Conservation (phyloP, 768 basidiomycete species). For the Tulasnella sp. region DNA sequence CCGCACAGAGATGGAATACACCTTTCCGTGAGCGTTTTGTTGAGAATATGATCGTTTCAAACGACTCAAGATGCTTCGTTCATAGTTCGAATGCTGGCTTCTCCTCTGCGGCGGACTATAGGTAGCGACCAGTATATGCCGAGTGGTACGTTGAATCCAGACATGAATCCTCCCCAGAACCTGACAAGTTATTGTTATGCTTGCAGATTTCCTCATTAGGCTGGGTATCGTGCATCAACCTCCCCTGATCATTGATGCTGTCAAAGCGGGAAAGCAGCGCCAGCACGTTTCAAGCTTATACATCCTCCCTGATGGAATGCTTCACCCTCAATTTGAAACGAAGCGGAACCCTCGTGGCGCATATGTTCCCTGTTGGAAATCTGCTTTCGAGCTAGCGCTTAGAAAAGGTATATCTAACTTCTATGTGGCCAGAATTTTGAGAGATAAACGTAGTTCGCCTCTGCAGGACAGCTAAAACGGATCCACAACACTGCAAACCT, state of each 20-base stretch:
- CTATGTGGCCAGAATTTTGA: slow-evolving; percentile 2
- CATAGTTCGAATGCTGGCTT: slow-evolving; percentile 67
- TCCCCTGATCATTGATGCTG: not conserved
- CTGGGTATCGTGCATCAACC: slow-evolving; percentile 39
- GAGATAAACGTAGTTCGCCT: not conserved
- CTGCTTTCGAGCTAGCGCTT: slow-evolving; percentile 43
- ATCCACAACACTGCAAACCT: slow-evolving; percentile 38
- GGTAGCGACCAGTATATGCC: slow-evolving; percentile 54
- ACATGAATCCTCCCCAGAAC: not conserved
- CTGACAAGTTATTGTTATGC: not conserved
- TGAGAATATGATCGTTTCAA: not conserved
- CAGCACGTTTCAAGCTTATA: slow-evolving; percentile 31
- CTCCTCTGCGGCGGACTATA: slow-evolving; percentile 57
- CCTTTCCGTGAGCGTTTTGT: slow-evolving; percentile 17
- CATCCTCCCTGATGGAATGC: slow-evolving; percentile 56
- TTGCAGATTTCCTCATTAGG: slow-evolving; percentile 63
- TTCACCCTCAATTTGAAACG: slow-evolving; percentile 58
- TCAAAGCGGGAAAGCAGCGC: slow-evolving; percentile 11
- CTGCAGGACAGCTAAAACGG: slow-evolving; percentile 24
- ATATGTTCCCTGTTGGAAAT: slow-evolving; percentile 62
- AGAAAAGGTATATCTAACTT: slow-evolving; percentile 39
- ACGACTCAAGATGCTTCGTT: not conserved
- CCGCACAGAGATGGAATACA: slow-evolving; percentile 14
- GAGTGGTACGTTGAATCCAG: slow-evolving; percentile 44
- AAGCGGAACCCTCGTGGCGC: slow-evolving; percentile 47